A percentile compares a stretch with the other conserved stretches of the same genome.
These are phyloP conservation scores for Nicotiana tomentosiformis DNA, from an alignment of 257 asterid genomes.

Conservation along the genomic window DNA sequence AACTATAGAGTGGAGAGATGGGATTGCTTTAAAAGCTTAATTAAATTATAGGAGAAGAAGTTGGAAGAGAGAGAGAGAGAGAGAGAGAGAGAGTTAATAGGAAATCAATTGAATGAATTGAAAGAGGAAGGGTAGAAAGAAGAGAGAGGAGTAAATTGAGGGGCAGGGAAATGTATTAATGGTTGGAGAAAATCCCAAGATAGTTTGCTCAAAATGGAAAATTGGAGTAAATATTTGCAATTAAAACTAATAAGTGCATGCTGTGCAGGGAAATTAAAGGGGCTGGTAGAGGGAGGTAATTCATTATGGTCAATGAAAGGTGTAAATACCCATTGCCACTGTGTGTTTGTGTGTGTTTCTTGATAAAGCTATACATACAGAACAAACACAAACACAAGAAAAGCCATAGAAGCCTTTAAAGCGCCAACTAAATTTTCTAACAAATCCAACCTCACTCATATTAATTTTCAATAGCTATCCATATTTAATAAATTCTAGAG, in stretches of 20 bases:
- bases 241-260: conserved; percentile 8
- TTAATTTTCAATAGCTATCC: conserved; percentile 16
- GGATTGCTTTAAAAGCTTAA: conserved; percentile 50
- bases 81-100: conserved; percentile 18
- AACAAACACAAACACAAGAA: background rate
- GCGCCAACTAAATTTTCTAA: conserved; percentile 13
- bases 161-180: conserved; percentile 22
- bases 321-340: background rate
- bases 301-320: conserved; percentile 6
- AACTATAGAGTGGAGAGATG: conserved; percentile 29
- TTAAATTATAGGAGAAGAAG: conserved; percentile 41
- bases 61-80: conserved; percentile 19
- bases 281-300: background rate
- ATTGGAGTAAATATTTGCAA: conserved; percentile 15
- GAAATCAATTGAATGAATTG: conserved; percentile 20
- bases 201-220: conserved; percentile 18
- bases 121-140: background rate
- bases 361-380: background rate
- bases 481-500: conserved; percentile 5
- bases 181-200: conserved; percentile 21
- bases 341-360: conserved; percentile 7
- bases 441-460: conserved; percentile 15
- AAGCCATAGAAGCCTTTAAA: background rate
- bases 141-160: conserved; percentile 6
- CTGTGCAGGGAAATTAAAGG: background rate